Conservation (phyloP, 371 early-diverging fungal genomes). For the Capniomyces stellatus region DNA sequence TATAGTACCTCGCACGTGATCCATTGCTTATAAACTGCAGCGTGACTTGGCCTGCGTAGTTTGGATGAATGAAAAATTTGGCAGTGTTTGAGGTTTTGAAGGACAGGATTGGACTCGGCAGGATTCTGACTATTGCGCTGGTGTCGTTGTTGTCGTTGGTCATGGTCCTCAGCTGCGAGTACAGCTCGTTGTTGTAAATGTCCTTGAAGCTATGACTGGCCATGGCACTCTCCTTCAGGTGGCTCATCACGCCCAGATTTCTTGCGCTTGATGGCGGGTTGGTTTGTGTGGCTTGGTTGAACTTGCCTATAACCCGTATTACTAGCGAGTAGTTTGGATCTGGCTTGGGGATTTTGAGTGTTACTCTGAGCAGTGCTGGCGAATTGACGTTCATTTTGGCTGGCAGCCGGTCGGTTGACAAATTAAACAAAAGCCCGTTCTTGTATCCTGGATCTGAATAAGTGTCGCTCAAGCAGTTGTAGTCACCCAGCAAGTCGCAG, state of each 20-base stretch:
- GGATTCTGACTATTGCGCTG: constrained; percentile 8
- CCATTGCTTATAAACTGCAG: constrained; percentile 24
- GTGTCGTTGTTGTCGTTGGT: constrained; percentile 2
- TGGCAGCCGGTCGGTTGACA: constrained; percentile 26
- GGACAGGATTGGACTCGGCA: constrained; percentile 12
- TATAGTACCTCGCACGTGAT: constrained; percentile 22
- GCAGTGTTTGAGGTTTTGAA: constrained; percentile 12
- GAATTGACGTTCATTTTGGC: constrained; percentile 22
- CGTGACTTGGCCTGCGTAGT: constrained; percentile 20
- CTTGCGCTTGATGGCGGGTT: too few species aligned
- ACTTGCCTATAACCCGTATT: constrained; percentile 11
- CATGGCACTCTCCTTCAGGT: not conserved
- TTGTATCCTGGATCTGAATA: constrained; percentile 28
- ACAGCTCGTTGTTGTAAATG: not conserved
- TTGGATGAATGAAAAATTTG: constrained; percentile 22
- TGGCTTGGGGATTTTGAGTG: constrained; percentile 21
- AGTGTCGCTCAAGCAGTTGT: constrained; percentile 10
- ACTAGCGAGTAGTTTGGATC: constrained; percentile 14
- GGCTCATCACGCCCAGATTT: not conserved
- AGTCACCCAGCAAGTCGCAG: constrained; percentile 13
- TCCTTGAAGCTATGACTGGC: too few species aligned
- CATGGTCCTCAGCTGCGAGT: not conserved
- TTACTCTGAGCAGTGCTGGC: constrained; percentile 20
- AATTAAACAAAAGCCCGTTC: constrained; percentile 24
- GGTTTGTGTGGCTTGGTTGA: too few species aligned